phyloP scores from a whole-genome alignment of 2,329 filamentous ascomycete species.

The Aspergillus texensis region DNA sequence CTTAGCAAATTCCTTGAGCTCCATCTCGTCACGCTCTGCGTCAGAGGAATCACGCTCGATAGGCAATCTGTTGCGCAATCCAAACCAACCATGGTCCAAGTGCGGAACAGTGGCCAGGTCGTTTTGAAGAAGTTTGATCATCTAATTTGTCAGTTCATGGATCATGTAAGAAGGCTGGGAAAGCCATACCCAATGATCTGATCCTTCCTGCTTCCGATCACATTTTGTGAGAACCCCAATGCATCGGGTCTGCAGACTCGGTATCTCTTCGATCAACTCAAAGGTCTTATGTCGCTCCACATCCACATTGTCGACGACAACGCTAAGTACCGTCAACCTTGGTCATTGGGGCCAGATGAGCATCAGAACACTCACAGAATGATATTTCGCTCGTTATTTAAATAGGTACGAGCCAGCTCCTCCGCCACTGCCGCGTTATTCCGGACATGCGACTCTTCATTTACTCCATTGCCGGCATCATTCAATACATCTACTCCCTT shows the following conservation, averaged over 20 bases:
- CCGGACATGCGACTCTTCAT: background rate
- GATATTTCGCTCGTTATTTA: background rate
- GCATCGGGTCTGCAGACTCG: constrained; percentile 13
- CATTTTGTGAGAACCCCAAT: constrained; percentile 21
- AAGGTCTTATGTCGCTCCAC: constrained; percentile 16
- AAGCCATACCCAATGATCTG: constrained; percentile 13
- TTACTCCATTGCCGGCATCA: background rate
- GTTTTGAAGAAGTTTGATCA: constrained; percentile 21
- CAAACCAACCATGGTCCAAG: constrained; percentile 21
- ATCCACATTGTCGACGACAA: constrained; percentile 20
- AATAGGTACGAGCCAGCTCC: background rate
- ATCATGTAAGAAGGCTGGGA: background rate
- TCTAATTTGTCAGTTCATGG: constrained; percentile 8
- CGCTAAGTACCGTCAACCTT: constrained; percentile 5
- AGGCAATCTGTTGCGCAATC: constrained; percentile 19
- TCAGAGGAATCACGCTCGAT: background rate
- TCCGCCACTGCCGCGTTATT: background rate
- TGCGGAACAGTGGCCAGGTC: constrained; percentile 15
- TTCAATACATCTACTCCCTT: background rate
- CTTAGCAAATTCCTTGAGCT: background rate
- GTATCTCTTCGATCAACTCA: constrained; percentile 12
- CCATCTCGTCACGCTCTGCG: background rate
- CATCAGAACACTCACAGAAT: background rate
- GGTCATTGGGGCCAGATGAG: background rate
- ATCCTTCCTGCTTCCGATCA: constrained; percentile 19